These are phyloP conservation scores for Saksenaea oblongispora DNA, from an alignment of 371 early-diverging fungal genomes.

Conservation along the genomic window DNA sequence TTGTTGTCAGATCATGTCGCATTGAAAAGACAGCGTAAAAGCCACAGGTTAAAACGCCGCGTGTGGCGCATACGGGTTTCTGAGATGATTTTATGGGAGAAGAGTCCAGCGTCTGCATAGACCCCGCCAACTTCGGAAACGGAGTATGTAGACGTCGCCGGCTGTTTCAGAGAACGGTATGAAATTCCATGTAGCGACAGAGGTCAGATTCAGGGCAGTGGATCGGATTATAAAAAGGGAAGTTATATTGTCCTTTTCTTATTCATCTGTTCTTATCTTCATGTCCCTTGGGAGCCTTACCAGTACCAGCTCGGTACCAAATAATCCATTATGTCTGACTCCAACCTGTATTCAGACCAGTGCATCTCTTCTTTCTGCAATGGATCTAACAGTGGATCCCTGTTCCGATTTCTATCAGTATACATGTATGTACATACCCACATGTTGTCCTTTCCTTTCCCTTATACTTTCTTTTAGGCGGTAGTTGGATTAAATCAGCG, in stretches of 20 bases:
- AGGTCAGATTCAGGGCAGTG: no score
- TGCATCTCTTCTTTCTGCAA: constrained; percentile 29
- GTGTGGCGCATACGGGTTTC: neutral
- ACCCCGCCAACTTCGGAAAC: neutral
- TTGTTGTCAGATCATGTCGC: no score
- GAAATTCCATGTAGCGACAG: neutral
- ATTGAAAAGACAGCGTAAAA: neutral
- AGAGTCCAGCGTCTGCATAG: no score
- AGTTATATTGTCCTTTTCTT: neutral
- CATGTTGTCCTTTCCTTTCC: neutral
- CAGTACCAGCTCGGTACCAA: no score
- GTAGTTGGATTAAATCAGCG: constrained; percentile 40
- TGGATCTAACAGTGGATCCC: constrained; percentile 43
- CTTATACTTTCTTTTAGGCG: constrained; percentile 32
- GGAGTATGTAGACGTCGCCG: neutral
- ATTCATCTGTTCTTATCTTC: neutral
- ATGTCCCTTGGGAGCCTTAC: neutral
- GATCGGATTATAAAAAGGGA: neutral
- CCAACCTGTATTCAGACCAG: constrained; percentile 49
- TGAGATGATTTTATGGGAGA: no score
- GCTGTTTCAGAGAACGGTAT: neutral
- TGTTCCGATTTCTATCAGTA: constrained; percentile 53
- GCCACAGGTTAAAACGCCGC: neutral
- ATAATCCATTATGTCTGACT: constrained; percentile 35
- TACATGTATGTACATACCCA: constrained; percentile 40